Conservation (phyloP, 306 rosid species). For the Abrus pulchellus region DNA sequence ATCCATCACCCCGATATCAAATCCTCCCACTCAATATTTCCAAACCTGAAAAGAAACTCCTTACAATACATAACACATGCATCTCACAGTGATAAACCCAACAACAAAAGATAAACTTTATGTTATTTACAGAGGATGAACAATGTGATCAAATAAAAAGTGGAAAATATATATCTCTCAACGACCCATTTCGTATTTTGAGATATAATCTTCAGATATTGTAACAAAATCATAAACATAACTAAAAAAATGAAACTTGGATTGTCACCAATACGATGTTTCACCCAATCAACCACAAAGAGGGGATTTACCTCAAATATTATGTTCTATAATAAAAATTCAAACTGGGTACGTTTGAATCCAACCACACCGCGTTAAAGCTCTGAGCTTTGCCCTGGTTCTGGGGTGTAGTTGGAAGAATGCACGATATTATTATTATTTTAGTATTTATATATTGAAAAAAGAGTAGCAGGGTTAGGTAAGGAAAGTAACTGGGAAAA, state of each 20-base stretch:
- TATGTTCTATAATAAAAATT: constrained; percentile 11
- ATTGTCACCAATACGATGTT: background rate
- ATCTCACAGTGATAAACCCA: constrained; percentile 25
- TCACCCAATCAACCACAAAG: constrained; percentile 31
- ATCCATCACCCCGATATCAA: constrained; percentile 49
- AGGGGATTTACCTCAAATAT: constrained; percentile 44
- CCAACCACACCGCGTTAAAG: constrained; percentile 39
- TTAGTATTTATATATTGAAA: constrained; percentile 5
- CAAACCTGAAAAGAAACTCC: constrained; percentile 45
- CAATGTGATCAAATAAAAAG: constrained; percentile 51
- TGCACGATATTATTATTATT: background rate
- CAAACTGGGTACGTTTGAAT: constrained; percentile 51
- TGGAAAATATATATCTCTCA: constrained; percentile 37
- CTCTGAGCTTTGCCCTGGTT: constrained; percentile 3
- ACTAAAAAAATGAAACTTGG: constrained; percentile 12
- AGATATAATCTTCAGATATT: constrained; percentile 28
- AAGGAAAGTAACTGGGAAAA: constrained; percentile 49
- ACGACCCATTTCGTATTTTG: constrained; percentile 44
- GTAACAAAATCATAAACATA: constrained; percentile 18
- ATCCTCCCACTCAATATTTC: constrained; percentile 40
- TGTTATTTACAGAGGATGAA: constrained; percentile 30
- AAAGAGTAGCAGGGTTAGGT: constrained; percentile 55
- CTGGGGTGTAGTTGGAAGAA: constrained; percentile 38
- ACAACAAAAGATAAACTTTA: background rate
- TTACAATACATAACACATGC: background rate